Evolutionary conservation across 305 asterid species (phyloP).

Genomic region (Fraxinus paxiana): DNA sequence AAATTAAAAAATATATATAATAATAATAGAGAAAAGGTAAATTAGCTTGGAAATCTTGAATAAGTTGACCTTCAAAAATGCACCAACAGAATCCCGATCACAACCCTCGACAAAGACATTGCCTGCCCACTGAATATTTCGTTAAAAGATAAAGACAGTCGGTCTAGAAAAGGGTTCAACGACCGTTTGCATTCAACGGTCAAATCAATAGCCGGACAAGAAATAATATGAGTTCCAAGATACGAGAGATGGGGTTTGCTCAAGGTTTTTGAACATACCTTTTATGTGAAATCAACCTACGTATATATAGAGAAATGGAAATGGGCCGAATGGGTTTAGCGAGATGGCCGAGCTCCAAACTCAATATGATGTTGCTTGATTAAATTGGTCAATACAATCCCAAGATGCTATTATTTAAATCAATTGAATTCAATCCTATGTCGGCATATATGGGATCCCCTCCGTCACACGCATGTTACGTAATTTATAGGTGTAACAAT

Average conservation of each 20-base stretch:
- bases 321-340: background rate
- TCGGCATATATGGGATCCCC: background rate
- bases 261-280: background rate
- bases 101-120: background rate
- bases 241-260: background rate
- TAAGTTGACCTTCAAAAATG: background rate
- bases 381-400: background rate
- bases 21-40: background rate
- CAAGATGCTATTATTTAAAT: background rate
- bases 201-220: background rate
- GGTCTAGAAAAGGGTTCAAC: background rate
- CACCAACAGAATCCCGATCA: too few species aligned
- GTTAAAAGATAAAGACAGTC: background rate
- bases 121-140: background rate
- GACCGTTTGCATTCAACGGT: background rate
- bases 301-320: background rate
- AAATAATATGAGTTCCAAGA: background rate
- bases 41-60: background rate
- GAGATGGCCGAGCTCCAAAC: background rate
- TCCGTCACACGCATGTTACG: background rate
- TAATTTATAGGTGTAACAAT: background rate
- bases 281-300: background rate
- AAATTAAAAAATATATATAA: too few species aligned
- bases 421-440: background rate
- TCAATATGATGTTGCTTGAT: background rate